Conservation (phyloP, 176 grass and related monocot genomes). For the Avena eriantha region DNA sequence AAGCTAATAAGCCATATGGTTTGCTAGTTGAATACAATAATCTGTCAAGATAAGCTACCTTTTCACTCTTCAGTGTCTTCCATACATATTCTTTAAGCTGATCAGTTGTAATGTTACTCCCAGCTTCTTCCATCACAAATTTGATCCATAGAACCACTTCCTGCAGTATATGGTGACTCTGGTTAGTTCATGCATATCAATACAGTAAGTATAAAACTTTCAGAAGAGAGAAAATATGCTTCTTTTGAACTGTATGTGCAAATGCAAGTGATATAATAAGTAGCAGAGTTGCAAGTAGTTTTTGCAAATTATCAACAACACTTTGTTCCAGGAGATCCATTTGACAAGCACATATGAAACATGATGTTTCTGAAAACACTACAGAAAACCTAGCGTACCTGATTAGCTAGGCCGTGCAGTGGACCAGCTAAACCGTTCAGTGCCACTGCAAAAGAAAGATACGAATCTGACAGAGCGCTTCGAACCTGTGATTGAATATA, state of each 20-base stretch:
- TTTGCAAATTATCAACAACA: background rate
- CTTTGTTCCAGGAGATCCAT: slow-evolving; percentile 24
- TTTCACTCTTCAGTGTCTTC: no score
- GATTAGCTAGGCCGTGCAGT: slow-evolving; percentile 92
- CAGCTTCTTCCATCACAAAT: no score
- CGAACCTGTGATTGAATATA: slow-evolving; percentile 66
- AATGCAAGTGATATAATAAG: slow-evolving; percentile 14
- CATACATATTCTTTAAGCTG: no score
- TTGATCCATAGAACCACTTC: no score
- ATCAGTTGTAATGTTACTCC: no score
- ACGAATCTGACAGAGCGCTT: slow-evolving; percentile 93
- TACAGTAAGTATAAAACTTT: no score
- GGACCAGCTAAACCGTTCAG: slow-evolving; percentile 95
- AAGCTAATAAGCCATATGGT: no score
- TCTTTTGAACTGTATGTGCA: slow-evolving; percentile 11
- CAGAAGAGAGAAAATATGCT: no score
- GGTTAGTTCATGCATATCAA: no score
- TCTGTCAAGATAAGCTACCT: no score
- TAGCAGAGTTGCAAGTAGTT: background rate
- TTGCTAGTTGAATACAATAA: no score
- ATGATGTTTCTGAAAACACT: slow-evolving; percentile 13
- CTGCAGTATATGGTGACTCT: no score
- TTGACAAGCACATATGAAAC: slow-evolving; percentile 9
- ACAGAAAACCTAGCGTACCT: slow-evolving; percentile 56
- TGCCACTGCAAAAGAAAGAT: slow-evolving; percentile 91